phyloP scores from a whole-genome alignment of 2,329 filamentous ascomycete species.

The Arthrobotrys pseudoclavata region DNA sequence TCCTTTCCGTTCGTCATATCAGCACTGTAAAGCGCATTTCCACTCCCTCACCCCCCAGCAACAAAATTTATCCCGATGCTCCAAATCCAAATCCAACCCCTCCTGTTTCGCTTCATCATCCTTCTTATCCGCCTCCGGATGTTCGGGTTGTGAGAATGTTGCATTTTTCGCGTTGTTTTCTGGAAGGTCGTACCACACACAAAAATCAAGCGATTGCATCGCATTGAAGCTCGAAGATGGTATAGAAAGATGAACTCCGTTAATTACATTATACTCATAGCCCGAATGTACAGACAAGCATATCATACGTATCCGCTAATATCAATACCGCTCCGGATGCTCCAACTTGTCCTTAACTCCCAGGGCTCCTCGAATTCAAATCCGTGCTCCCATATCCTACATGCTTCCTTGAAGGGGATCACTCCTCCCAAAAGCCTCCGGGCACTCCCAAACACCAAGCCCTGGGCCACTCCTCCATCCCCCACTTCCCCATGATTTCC shows the following conservation, averaged over 20 bases:
- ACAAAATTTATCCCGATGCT: slow-evolving; percentile 14
- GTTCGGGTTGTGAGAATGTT: slow-evolving; percentile 27
- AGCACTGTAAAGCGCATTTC: slow-evolving; percentile 36
- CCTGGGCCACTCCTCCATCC: slow-evolving; percentile 66
- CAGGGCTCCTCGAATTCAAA: slow-evolving; percentile 7
- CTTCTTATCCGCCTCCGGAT: slow-evolving; percentile 16
- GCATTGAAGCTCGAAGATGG: neutral
- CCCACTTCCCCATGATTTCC: slow-evolving; percentile 65
- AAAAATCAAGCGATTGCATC: neutral
- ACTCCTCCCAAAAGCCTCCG: slow-evolving; percentile 26
- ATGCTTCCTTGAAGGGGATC: neutral
- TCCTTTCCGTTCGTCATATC: slow-evolving; percentile 37
- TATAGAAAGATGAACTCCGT: neutral
- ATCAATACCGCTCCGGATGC: too few species aligned
- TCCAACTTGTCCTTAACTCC: neutral
- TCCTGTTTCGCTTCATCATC: slow-evolving; percentile 26
- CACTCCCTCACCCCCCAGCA: slow-evolving; percentile 9
- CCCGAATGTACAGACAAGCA: neutral
- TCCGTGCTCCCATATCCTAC: neutral
- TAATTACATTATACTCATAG: neutral
- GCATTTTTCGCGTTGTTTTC: slow-evolving; percentile 48
- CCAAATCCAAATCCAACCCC: neutral
- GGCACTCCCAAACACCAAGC: slow-evolving; percentile 63
- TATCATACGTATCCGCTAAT: neutral
- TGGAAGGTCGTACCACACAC: neutral